Base-by-base conservation (phyloP, 768 basidiomycete genomes). In the Trametes cubensis region DNA sequence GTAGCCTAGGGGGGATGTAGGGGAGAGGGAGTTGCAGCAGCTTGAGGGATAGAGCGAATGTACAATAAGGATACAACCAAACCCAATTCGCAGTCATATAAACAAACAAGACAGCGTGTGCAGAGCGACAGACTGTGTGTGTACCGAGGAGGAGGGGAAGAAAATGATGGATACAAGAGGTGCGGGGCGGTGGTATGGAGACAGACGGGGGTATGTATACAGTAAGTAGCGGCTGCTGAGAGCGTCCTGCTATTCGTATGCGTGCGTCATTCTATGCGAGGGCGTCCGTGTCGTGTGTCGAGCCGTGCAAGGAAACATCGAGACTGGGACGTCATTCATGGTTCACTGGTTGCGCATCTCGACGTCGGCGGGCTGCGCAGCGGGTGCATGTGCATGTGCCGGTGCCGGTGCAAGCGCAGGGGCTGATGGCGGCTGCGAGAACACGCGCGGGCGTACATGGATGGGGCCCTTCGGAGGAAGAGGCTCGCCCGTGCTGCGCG, bases 61-160 rank as follows among this genome's bases (percentile, higher is more conserved):
- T 63, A 63, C 62, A 63, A 40, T 63, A 63, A 46, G 20, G 40
- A 63, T 58, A 63, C 57, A 63, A 18, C 51, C 23, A 58, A 42
- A 58, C 56, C 46, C 62, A 55, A 63, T 42, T 52, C 45, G 45
- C 26, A 55, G 17, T 56, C 42, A 42, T 64, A 56, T 50, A 39
- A 57, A 50, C 55, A 56, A 23, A 40, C 23, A 13, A 21, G 49
- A 54, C n/a, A 61, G 21, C 41, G 61, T 20, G 41, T 28, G 45
- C 34, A 28, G 15, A 41, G 34, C 25, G 28, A 8, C n/a, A 30
- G 20, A 48, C 15, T 34, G 49, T 23, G n/a, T 14, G 23, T 47
- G 14, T 11, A 46, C 11, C n/a, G 10, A 17, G 40, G 7, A 48
- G 6, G 40, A 26, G 26, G 21, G 34, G 45, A 30, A 30, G n/a